Conservation (phyloP, 108 stramenopile genomes). For the Schizochytrium sp. region DNA sequence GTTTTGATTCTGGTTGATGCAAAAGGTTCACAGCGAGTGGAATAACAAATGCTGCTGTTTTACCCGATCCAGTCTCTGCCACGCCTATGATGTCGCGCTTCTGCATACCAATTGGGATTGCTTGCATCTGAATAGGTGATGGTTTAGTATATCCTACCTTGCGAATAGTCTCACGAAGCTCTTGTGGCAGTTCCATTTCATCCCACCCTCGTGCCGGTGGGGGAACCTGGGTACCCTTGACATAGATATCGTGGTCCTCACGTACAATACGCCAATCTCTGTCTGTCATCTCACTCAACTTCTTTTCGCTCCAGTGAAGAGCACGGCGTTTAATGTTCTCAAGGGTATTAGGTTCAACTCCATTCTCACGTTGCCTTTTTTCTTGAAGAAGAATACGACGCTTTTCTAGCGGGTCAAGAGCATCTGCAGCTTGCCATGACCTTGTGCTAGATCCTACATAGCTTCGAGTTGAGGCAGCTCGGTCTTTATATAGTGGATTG, state of each 20-base stretch:
- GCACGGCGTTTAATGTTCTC: not conserved
- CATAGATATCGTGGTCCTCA: slow-evolving; percentile 95
- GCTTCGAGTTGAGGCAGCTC: not conserved
- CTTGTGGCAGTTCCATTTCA: slow-evolving; percentile 78
- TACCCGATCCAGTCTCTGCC: slow-evolving; percentile 95
- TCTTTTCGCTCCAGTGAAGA: slow-evolving; percentile 81
- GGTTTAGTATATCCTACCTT: slow-evolving; percentile 85
- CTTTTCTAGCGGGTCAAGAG: not conserved
- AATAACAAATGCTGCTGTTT: slow-evolving; percentile 91
- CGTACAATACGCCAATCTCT: slow-evolving; percentile 98
- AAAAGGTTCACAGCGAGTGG: slow-evolving; percentile 77
- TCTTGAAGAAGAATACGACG: slow-evolving; percentile 2
- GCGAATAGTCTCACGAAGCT: slow-evolving; percentile 63
- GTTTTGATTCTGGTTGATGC: not conserved
- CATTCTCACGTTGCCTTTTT: not conserved
- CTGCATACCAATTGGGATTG: slow-evolving; percentile 93
- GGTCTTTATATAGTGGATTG: not conserved
- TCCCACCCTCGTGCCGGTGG: slow-evolving; percentile 86
- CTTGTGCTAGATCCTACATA: not conserved
- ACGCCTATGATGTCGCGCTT: slow-evolving; percentile 95
- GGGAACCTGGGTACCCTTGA: slow-evolving; percentile 83
- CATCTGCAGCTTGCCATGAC: not conserved
- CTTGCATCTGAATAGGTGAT: slow-evolving; percentile 91
- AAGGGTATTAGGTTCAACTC: not conserved
- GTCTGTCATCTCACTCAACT: slow-evolving; percentile 86